Base-by-base conservation (phyloP, 1,284 basidiomycete genomes). In the Papiliotrema fonsecae region DNA sequence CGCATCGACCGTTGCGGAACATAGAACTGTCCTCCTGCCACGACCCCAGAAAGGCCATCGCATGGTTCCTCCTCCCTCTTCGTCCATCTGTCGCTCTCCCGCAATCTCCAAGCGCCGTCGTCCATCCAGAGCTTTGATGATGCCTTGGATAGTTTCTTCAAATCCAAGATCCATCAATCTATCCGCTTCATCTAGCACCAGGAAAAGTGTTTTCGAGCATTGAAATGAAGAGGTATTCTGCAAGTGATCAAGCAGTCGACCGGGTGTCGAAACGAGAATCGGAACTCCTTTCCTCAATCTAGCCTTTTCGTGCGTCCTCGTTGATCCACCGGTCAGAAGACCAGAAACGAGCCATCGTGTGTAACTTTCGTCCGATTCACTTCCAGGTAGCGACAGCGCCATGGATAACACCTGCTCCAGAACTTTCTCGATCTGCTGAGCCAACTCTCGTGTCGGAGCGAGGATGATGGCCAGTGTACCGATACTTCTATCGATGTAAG, bases 161-260 rank as follows among this genome's bases (percentile, higher is more conserved):
- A 83, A 81, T 0, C 82, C 81, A 35, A 83, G 76, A 61, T 88
- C 85, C 80, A 86, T 84, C 35, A 88, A 70, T 11, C 93, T 78
- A 74, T 99, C 96, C 2, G 96, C 94, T 75, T 99, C 96, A 67
- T 99, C 96, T 26, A 98, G 81, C 1, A 99, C 85, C 16, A 99
- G 79, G 90, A 94, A 98, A 47, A 89, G 82, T 64, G 88, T 90
- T 74, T 96, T 96, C 47, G 87, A 88, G 45, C 91, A 84, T 60
- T 93, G 87, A 72, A 97, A 88, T 3, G 88, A 86, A 0, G 84
- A 81, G 0, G 96, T 98, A 62, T 86, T 85, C 60, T 86, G 83
- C 25, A 88, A 75, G 58, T 88, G 85, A 62, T 88, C 85, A 22
- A 88, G 76, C 28, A 88, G 72, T 41, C 85, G 76, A 26, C 60